Evolutionary conservation across 768 basidiomycete species (phyloP), one percentile per base, ranked within the genome.

Genomic region (Serendipita indica): DNA sequence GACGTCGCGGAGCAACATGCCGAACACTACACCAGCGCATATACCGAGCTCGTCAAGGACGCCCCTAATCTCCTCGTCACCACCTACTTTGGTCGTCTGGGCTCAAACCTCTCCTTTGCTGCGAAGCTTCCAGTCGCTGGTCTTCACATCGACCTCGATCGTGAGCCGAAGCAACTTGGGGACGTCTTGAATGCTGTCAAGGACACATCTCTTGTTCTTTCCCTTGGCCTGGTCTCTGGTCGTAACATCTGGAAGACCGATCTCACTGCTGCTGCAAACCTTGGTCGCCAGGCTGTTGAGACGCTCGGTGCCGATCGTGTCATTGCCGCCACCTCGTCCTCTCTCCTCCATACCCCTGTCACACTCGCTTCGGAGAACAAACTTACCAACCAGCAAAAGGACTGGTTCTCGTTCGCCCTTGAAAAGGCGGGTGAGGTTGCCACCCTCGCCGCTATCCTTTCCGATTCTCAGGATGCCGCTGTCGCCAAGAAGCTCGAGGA

Each of bases 181-280:
- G 77, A 77, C 45, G 86, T 90, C 63, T 62, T 94, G 63, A 78
- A 76, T 41, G 91, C 90, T 59, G 70, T 97, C 71, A 96, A 92
- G 78, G 69, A 79, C 62, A 93, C 90, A 64, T 73, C 72, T 67
- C 78, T 91, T 62, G 68, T 84, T 63, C 79, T 99, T 57, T 98
- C 96, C 37, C 83, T 98, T 62, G 96, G 96, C 73, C 71, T 97
- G 62, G 88, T 99, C 63, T 98, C 96, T 43, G 96, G 96, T 58
- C 91, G 96, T 69, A 97, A 97, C 79, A 89, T 99, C 76, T 99
- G 96, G 96, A 99, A 98, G 82, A 85, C 82, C 62, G 93, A 98
- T 73, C 84, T 98, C 66, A 75, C 77, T 63, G 82, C 81, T 58
- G 84, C 89, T 60, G 79, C 92, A 73, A 83, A 84, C 70, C 73